Percentiles rank a stretch among this genome's conserved stretches.
Evolutionary conservation across 169 alveolate species (phyloP).

Genomic region (Eimeria necatrix): DNA sequence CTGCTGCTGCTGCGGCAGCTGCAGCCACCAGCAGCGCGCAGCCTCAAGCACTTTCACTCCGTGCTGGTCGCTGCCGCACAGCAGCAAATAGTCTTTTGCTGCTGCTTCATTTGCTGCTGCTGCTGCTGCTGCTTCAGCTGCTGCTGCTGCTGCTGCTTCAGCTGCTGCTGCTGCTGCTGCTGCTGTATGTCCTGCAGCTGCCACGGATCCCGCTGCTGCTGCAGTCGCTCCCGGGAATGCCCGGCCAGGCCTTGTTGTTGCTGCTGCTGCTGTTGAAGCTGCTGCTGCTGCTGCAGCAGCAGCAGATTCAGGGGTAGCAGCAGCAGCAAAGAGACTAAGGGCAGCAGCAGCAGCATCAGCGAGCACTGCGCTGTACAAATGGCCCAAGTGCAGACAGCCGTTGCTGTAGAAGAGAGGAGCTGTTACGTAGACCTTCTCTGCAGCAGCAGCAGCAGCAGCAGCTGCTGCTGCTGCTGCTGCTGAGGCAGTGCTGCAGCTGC

Average conservation of each 20-base stretch:
- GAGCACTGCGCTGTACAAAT: conserved; percentile 12
- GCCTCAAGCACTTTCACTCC: conserved; percentile 47
- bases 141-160: neutral
- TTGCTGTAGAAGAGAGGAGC: conserved; percentile 49
- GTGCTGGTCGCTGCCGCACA: conserved; percentile 52
- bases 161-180: neutral
- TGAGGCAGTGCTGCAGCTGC: neutral
- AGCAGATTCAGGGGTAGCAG: neutral
- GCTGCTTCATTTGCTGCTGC: conserved; percentile 2
- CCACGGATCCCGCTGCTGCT: too few species aligned
- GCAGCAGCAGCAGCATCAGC: conserved; percentile 35
- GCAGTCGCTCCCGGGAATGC: neutral
- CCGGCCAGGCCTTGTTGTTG: too few species aligned
- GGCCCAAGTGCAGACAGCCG: conserved; percentile 40
- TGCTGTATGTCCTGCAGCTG: conserved; percentile 1
- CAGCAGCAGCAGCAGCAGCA: conserved; percentile 50
- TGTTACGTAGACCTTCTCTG: conserved; percentile 5
- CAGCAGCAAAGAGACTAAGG: conserved; percentile 1
- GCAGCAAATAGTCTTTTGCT: conserved; percentile 9
- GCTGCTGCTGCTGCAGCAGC: neutral
- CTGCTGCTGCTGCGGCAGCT: conserved; percentile 52
- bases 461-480: conserved; percentile 41
- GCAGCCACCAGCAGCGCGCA: neutral
- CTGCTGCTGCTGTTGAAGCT: neutral
- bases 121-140: neutral